Percentiles rank a stretch among this genome's conserved stretches.
These are phyloP conservation scores for Hypoxylon rickii DNA, from an alignment of 495 filamentous ascomycete genomes.

Conservation along the genomic window DNA sequence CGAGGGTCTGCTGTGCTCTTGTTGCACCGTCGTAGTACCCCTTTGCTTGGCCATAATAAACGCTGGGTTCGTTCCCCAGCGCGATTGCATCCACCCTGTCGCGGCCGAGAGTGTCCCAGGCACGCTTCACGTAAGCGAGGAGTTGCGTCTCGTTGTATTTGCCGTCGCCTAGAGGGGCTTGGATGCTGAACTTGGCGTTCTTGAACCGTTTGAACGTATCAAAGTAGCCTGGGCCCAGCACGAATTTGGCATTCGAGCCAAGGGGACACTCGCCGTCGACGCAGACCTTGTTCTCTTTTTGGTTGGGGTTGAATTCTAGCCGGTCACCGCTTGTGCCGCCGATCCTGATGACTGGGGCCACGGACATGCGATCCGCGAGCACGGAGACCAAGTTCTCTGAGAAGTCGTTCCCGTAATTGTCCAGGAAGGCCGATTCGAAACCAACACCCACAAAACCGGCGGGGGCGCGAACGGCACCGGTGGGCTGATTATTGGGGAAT, in stretches of 20 bases:
- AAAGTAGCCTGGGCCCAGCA: not conserved
- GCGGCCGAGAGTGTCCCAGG: not conserved
- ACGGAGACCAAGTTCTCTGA: not conserved
- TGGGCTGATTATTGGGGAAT: not conserved
- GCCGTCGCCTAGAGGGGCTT: not conserved
- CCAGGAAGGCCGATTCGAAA: not conserved
- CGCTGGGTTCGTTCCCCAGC: not conserved
- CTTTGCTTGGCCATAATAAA: not conserved
- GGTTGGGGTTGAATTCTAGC: not conserved
- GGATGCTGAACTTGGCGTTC: not conserved
- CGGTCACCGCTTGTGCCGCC: slow-evolving; percentile 4
- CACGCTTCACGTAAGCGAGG: not conserved
- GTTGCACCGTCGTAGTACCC: slow-evolving; percentile 1
- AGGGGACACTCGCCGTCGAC: not conserved
- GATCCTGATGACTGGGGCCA: not conserved
- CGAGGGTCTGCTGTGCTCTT: not conserved
- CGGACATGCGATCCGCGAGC: not conserved
- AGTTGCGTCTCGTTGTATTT: slow-evolving; percentile 1
- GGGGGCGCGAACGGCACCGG: not conserved
- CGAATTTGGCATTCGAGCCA: not conserved
- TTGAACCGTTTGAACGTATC: not conserved
- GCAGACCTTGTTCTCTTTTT: not conserved
- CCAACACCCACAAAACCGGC: not conserved
- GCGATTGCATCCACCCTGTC: not conserved
- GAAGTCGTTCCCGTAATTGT: slow-evolving; percentile 1